Percentiles rank a stretch among this genome's conserved stretches.
Evolutionary conservation across 2,329 filamentous ascomycete genomes (phyloP).

Genomic region (Thielaviopsis euricoi): DNA sequence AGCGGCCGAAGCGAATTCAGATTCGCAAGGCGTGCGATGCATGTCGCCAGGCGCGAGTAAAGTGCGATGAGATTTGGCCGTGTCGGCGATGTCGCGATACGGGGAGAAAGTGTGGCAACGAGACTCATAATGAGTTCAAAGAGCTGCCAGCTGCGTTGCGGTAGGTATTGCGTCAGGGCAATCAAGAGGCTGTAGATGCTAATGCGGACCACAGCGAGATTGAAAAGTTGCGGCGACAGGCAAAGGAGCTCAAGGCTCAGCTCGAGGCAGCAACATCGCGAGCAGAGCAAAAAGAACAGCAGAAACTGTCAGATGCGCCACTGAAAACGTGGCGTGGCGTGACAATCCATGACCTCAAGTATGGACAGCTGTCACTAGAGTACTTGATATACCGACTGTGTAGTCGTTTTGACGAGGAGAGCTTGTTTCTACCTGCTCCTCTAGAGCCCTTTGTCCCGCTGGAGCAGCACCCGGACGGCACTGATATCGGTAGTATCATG

Average conservation of each 20-base stretch:
- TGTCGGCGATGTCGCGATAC: conserved; percentile 3
- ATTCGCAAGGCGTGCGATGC: conserved; percentile 9
- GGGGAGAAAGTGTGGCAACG: conserved; percentile 5
- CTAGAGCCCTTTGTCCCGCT: conserved; percentile 5
- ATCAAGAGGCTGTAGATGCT: neutral
- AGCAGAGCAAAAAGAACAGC: neutral
- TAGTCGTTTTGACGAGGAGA: neutral
- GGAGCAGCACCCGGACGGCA: neutral
- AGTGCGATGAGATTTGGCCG: conserved; percentile 5
- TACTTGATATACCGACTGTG: conserved; percentile 5
- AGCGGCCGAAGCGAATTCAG: conserved; percentile 5
- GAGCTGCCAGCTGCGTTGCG: conserved; percentile 1
- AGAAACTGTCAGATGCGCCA: neutral
- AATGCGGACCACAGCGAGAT: conserved; percentile 1
- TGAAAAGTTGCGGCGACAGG: conserved; percentile 3
- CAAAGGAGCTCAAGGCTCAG: neutral
- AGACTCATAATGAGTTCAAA: conserved; percentile 6
- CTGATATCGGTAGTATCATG: neutral
- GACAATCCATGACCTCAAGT: conserved; percentile 6
- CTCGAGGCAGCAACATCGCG: neutral
- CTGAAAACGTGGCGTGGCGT: conserved; percentile 8
- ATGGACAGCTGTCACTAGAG: conserved; percentile 6
- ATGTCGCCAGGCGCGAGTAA: conserved; percentile 5
- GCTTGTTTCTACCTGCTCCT: neutral
- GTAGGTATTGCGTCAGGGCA: neutral